phyloP scores from a whole-genome alignment of 176 grass and related monocot species.

The Phyllostachys edulis region DNA sequence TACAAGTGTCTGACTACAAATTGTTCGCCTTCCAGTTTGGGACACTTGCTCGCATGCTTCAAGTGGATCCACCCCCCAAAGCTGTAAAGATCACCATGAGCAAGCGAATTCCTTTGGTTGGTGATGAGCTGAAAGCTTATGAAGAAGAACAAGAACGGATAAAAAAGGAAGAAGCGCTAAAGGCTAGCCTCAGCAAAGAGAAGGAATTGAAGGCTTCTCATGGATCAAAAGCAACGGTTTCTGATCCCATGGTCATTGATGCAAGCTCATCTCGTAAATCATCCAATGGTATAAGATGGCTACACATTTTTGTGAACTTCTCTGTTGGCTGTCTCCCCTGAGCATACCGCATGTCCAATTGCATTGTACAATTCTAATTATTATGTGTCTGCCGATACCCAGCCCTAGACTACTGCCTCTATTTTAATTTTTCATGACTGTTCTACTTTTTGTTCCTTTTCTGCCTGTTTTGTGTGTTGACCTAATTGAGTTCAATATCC shows the following conservation, averaged over 20 bases:
- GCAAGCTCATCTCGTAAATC: slow-evolving; percentile 57
- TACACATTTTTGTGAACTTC: slow-evolving; percentile 14
- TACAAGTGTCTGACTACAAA: slow-evolving; percentile 22
- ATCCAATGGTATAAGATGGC: slow-evolving; percentile 51
- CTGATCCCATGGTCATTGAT: slow-evolving; percentile 72
- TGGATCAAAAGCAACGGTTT: slow-evolving; percentile 58
- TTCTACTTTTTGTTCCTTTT: slow-evolving; percentile 6
- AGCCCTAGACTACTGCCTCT: neutral
- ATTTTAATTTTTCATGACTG: neutral
- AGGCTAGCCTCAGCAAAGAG: slow-evolving; percentile 66
- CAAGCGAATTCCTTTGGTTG: slow-evolving; percentile 80
- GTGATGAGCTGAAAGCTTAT: slow-evolving; percentile 89
- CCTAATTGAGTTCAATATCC: slow-evolving; percentile 1
- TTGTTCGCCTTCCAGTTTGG: slow-evolving; percentile 62
- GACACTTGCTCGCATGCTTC: slow-evolving; percentile 97
- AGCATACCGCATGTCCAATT: neutral
- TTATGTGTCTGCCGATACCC: neutral
- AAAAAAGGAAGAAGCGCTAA: slow-evolving; percentile 77
- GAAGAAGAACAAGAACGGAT: slow-evolving; percentile 86
- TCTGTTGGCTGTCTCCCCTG: neutral
- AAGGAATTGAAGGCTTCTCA: slow-evolving; percentile 72
- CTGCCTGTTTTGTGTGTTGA: neutral
- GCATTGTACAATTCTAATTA: slow-evolving; percentile 12
- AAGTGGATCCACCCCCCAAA: slow-evolving; percentile 96
- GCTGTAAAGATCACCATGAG: slow-evolving; percentile 95